phyloP scores from a whole-genome alignment of 2,329 filamentous ascomycete species.

The Cladorrhinum sp. region DNA sequence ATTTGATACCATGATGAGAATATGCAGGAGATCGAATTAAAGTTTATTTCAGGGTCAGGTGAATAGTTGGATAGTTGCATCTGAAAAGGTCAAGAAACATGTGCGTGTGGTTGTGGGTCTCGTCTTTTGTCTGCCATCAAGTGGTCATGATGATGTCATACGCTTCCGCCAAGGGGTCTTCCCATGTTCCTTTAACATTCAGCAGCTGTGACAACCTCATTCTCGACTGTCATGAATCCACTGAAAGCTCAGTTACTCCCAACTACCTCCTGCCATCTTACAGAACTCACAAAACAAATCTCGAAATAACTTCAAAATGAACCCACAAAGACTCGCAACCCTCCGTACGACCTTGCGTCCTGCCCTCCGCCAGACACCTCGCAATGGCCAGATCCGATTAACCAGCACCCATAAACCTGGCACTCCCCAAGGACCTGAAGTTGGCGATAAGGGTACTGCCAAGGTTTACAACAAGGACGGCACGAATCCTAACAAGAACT shows the following conservation, averaged over 20 bases:
- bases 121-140: background rate
- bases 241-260: too few species aligned
- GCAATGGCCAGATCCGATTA: background rate
- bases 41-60: background rate
- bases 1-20: background rate
- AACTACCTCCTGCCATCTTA: background rate
- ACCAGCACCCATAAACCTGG: constrained; percentile 3
- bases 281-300: background rate
- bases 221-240: too few species aligned
- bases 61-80: background rate
- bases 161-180: background rate
- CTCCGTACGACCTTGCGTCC: constrained; percentile 5
- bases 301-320: constrained; percentile 4
- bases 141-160: background rate
- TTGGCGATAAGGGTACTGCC: constrained; percentile 16
- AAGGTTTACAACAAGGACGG: constrained; percentile 24
- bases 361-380: background rate
- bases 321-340: background rate
- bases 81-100: background rate
- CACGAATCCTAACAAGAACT: constrained; percentile 23
- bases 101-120: background rate
- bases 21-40: background rate
- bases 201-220: too few species aligned
- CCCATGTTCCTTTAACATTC: background rate
- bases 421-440: background rate